Evolutionary conservation across 805 yeast species (phyloP).

Genomic region (Pichia thaimueangensis): DNA sequence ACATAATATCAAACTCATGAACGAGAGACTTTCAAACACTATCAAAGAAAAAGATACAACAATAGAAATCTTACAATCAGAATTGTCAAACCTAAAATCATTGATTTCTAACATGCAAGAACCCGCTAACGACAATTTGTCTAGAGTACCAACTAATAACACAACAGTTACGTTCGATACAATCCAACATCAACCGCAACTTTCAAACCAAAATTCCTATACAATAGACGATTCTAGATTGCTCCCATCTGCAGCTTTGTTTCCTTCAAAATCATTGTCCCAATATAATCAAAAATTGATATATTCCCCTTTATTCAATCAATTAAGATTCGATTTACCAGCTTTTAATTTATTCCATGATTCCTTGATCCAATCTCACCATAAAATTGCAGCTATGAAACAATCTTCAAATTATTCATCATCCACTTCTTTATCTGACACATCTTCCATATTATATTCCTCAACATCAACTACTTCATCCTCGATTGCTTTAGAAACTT

Average conservation of each 20-base stretch:
- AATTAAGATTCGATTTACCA: slow-evolving; percentile 38
- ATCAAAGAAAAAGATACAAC: slow-evolving; percentile 64
- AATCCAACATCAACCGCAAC: background rate
- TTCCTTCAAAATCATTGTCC: slow-evolving; percentile 14
- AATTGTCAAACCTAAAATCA: slow-evolving; percentile 59
- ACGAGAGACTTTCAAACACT: slow-evolving; percentile 45
- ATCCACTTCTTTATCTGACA: background rate
- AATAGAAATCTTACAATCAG: slow-evolving; percentile 57
- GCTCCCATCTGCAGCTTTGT: slow-evolving; percentile 14
- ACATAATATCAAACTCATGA: slow-evolving; percentile 52
- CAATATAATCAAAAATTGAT: slow-evolving; percentile 22
- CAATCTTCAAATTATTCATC: background rate
- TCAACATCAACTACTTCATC: background rate
- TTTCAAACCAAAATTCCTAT: background rate
- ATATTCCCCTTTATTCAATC: slow-evolving; percentile 28
- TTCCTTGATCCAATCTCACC: slow-evolving; percentile 27
- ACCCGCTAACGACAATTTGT: too few relatives aligned
- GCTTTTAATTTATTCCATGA: slow-evolving; percentile 40
- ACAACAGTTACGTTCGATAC: background rate
- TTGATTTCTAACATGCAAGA: slow-evolving; percentile 41
- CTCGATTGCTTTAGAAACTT: slow-evolving; percentile 1
- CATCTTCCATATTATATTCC: background rate
- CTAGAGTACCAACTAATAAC: background rate
- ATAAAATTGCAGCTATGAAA: background rate
- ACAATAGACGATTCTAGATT: background rate